These are phyloP conservation scores for Parachaetomium inaequale DNA, from an alignment of 495 filamentous ascomycete genomes.

Conservation along the genomic window DNA sequence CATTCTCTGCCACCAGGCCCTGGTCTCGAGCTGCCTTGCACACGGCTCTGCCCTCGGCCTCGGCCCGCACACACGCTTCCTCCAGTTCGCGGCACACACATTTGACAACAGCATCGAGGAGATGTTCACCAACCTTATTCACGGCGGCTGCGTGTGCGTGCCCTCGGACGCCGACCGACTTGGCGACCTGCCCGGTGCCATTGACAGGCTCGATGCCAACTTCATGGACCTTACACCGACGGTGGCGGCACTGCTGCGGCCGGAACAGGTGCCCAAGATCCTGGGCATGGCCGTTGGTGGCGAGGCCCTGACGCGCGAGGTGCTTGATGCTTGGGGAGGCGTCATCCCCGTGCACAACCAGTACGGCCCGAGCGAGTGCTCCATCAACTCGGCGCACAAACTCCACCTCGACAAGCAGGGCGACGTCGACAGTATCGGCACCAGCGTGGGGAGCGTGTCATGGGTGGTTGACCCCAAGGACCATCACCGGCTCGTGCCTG, in stretches of 20 bases:
- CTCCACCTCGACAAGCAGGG: conserved; percentile 12
- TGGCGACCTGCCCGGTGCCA: conserved; percentile 32
- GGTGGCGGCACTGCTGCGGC: conserved; percentile 21
- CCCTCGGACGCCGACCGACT: conserved; percentile 29
- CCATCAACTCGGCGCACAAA: conserved; percentile 25
- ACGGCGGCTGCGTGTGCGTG: conserved; percentile 37
- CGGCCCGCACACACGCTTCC: conserved; percentile 2
- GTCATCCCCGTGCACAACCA: conserved; percentile 47
- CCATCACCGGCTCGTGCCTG: conserved; percentile 55
- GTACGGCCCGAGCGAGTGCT: conserved; percentile 53
- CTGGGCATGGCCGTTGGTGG: conserved; percentile 27
- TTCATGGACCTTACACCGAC: conserved; percentile 28
- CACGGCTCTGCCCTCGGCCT: conserved; percentile 23
- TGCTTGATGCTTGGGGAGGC: conserved; percentile 24
- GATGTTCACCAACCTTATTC: conserved; percentile 52
- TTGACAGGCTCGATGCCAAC: conserved; percentile 22
- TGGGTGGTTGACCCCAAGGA: conserved; percentile 59
- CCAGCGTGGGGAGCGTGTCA: conserved; percentile 14
- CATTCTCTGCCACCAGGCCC: conserved; percentile 35
- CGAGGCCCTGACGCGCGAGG: conserved; percentile 23
- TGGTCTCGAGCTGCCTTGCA: conserved; percentile 31
- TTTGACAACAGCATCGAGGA: conserved; percentile 57
- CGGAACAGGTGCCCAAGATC: conserved; percentile 22
- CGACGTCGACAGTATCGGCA: conserved; percentile 25
- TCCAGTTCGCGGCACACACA: conserved; percentile 59